These are phyloP conservation scores for Austropuccinia psidii DNA, from an alignment of 1,284 basidiomycete species.

Conservation along the genomic window DNA sequence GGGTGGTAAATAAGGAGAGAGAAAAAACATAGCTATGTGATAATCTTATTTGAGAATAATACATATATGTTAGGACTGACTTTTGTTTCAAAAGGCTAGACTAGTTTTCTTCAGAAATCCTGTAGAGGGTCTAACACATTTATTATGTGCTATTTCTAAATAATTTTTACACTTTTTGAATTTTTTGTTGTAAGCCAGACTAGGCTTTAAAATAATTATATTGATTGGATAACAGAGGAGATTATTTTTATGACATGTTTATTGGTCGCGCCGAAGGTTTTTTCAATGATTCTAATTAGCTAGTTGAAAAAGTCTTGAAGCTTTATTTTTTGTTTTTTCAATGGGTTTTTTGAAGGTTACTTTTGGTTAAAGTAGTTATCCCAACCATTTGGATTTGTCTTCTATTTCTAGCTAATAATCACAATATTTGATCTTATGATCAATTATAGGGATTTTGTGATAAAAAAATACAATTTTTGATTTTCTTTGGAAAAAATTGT, in stretches of 20 bases:
- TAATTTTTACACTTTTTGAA: neutral
- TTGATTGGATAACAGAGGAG: neutral
- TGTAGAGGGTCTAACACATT: neutral
- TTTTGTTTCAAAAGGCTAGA: neutral
- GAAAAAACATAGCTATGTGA: neutral
- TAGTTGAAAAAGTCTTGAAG: neutral
- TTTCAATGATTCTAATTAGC: neutral
- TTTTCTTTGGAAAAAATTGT: slow-evolving; percentile 17
- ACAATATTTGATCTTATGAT: neutral
- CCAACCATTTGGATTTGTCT: neutral
- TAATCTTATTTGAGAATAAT: neutral
- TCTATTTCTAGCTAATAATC: neutral
- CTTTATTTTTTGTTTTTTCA: neutral
- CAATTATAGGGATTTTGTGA: neutral
- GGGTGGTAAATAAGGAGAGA: neutral
- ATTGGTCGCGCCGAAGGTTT: neutral
- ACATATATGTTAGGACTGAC: neutral
- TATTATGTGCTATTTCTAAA: neutral
- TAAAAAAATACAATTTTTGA: neutral
- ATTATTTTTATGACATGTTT: neutral
- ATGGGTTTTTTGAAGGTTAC: neutral
- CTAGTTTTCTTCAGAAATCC: neutral
- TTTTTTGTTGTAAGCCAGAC: slow-evolving; percentile 3
- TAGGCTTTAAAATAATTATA: neutral
- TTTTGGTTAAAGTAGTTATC: neutral